These are phyloP conservation scores for Fallopia convolvulus DNA, from an alignment of 148 eudicot genomes.

Conservation along the genomic window DNA sequence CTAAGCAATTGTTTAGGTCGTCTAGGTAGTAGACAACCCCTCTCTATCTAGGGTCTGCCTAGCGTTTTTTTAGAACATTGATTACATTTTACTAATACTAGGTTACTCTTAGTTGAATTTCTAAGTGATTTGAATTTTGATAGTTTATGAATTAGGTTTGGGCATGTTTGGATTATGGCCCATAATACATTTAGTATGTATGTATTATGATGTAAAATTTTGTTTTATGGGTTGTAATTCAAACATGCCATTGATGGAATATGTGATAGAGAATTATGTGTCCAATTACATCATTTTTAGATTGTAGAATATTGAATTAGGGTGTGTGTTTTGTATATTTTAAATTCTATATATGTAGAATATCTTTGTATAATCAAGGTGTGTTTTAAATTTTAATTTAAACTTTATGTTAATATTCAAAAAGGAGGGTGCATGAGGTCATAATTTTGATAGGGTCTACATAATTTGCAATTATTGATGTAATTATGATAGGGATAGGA, in stretches of 20 bases:
- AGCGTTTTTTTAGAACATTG: too few relatives aligned
- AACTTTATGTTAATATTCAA: neutral
- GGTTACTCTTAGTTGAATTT: neutral
- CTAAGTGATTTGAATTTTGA: neutral
- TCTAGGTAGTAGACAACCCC: too few relatives aligned
- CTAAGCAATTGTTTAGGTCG: too few relatives aligned
- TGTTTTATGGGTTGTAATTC: too few relatives aligned
- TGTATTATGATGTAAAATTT: too few relatives aligned
- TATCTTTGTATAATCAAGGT: neutral
- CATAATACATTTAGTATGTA: too few relatives aligned
- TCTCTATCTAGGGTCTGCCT: too few relatives aligned
- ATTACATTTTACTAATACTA: neutral
- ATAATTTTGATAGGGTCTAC: neutral
- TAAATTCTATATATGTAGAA: neutral
- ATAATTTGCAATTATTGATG: neutral
- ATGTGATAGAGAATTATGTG: neutral
- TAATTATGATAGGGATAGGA: neutral
- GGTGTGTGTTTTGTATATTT: neutral
- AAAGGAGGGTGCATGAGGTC: neutral
- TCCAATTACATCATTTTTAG: neutral
- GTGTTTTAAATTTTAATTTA: neutral
- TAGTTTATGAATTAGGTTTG: neutral
- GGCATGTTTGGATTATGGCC: too few relatives aligned
- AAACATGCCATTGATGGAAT: neutral
- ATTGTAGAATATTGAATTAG: too few relatives aligned